Base-by-base conservation (phyloP, 768 basidiomycete species). In the Filobasidium floriforme region DNA sequence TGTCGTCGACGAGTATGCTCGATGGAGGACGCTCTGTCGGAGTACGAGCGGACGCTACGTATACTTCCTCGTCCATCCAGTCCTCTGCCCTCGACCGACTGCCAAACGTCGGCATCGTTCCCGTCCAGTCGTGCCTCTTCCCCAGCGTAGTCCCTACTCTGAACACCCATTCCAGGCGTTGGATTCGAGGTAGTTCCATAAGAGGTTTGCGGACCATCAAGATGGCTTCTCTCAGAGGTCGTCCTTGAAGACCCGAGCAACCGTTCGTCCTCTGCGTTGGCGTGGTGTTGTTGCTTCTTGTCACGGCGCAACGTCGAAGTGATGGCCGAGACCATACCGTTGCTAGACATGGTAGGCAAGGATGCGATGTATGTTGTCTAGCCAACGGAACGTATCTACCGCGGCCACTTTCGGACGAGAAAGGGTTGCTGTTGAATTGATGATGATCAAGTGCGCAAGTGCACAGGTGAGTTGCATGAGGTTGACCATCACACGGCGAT, bases 11-110 rank as follows among this genome's bases (percentile, higher is more conserved):
- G 46, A 22, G 18, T 12, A 14, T 49, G 46, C 22, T 49, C 18
- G 9, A 37, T 37, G 32, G 32, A 37, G 4, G 32, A 37, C 2
- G 64, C 63, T 6, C 70, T 70, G 43, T 69, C 40, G 2, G 40
- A 28, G 26, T 62, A n/a, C 14, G 28, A 12, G 4, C 26, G 24
- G 19, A 28, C 41, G 32, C 59, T 40, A 40, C 18, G 41, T 12
- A 62, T 51, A 26, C 44, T 62, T 12, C 60, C 60, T 41, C 60
- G 28, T 19, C 60, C 60, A 41, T 60, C 60, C 11, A 60, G 60
- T 19, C 60, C 60, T 40, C 40, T 28, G 18, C 28, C 40, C 24
- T 32, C 24, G 9, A 60, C 60, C 24, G 26, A 28, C 22, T 44
- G 18, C 61, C 61, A 62, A 3, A 62, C 44, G 22, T 41, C 61